Evolutionary conservation across 2,329 filamentous ascomycete species (phyloP).

Genomic region (Fusarium proliferatum): DNA sequence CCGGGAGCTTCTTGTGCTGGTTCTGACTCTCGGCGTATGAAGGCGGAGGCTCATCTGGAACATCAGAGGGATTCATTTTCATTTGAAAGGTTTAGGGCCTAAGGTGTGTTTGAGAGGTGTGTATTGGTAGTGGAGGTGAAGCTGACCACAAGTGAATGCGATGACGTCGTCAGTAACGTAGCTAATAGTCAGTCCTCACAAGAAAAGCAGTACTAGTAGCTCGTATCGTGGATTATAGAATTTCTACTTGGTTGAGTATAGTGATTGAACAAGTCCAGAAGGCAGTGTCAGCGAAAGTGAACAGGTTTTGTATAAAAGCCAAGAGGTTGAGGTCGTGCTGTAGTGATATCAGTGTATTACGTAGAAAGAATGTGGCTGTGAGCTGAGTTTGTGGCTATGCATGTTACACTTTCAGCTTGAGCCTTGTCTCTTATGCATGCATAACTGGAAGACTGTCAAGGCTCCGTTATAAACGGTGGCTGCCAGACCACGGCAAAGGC

Average conservation of each 20-base stretch:
- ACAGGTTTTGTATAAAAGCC: constrained; percentile 7
- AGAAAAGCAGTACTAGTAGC: neutral
- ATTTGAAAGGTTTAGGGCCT: constrained; percentile 1
- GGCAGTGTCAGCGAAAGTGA: neutral
- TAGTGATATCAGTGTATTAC: constrained; percentile 16
- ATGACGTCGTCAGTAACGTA: neutral
- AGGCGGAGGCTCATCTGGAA: constrained; percentile 19
- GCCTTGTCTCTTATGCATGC: neutral
- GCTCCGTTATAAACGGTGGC: constrained; percentile 13
- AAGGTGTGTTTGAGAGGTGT: neutral
- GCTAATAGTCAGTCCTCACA: neutral
- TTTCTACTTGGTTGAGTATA: neutral
- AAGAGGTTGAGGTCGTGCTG: neutral
- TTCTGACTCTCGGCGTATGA: constrained; percentile 21
- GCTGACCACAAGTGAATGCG: neutral
- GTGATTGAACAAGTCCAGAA: neutral
- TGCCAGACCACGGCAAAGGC: neutral
- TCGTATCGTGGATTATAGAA: neutral
- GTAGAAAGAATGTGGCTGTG: constrained; percentile 19
- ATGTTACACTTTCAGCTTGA: neutral
- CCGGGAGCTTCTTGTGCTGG: neutral
- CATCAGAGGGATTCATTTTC: constrained; percentile 2
- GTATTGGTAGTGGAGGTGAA: neutral
- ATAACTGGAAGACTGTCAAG: neutral
- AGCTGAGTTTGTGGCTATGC: constrained; percentile 13